Percentiles rank a stretch among this genome's conserved stretches.
These are phyloP conservation scores for Aspergillus quadrilineatus DNA, from an alignment of 2,329 filamentous ascomycete species.

Conservation along the genomic window DNA sequence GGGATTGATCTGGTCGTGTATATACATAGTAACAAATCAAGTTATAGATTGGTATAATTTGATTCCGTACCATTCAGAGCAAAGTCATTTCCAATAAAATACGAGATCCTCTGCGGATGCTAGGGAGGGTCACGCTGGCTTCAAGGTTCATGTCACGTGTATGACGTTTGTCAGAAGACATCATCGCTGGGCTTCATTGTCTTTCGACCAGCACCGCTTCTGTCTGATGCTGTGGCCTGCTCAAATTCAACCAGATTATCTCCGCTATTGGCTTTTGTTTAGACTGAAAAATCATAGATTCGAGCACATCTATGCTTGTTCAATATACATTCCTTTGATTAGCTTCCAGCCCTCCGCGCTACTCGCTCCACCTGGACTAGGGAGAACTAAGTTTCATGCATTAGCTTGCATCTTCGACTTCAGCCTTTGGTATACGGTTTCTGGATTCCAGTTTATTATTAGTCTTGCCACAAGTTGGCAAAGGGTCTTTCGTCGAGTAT, in stretches of 20 bases:
- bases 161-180: slow-evolving; percentile 2
- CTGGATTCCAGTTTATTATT: neutral
- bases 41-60: neutral
- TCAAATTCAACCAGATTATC: neutral
- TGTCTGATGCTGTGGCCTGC: neutral
- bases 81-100: no score
- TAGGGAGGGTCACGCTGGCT: neutral
- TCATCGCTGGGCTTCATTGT: neutral
- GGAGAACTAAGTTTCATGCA: neutral
- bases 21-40: slow-evolving; percentile 9
- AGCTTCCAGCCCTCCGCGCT: neutral
- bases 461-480: neutral
- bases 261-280: neutral
- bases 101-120: no score
- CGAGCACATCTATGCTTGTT: neutral
- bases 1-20: neutral
- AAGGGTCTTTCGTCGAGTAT: slow-evolving; percentile 13
- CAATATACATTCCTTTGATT: neutral
- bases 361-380: neutral
- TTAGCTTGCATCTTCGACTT: neutral
- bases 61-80: neutral
- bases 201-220: neutral
- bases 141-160: neutral
- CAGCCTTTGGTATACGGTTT: neutral
- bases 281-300: neutral